These are phyloP conservation scores for Nicotiana attenuata DNA, from an alignment of 257 asterid species.

Conservation along the genomic window DNA sequence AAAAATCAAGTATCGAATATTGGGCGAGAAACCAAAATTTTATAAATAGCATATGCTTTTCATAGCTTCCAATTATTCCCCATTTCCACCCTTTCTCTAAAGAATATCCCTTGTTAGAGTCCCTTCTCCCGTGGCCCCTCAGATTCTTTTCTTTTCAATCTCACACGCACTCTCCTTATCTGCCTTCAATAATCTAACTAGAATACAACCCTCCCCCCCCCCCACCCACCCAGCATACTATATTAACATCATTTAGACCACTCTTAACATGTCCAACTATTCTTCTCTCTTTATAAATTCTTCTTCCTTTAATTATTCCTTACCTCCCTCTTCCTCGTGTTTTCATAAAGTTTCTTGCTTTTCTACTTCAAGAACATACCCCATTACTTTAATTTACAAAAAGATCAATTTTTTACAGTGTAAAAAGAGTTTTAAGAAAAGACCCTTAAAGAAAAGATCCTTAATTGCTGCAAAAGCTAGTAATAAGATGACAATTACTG, in stretches of 20 bases:
- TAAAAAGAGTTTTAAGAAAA: background rate
- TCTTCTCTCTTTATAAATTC: background rate
- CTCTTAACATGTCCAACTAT: constrained; percentile 35
- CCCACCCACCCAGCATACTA: background rate
- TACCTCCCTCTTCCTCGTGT: background rate
- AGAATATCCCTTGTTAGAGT: constrained; percentile 36
- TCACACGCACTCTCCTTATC: too few relatives aligned
- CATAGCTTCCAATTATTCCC: constrained; percentile 23
- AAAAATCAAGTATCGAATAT: too few relatives aligned
- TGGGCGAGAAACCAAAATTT: fast-evolving
- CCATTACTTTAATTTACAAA: constrained; percentile 25
- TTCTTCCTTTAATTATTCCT: constrained; percentile 12
- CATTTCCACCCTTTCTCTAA: constrained; percentile 1
- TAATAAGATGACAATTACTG: constrained; percentile 47
- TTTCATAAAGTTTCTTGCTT: constrained; percentile 21
- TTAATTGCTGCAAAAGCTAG: constrained; percentile 20
- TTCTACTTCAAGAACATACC: constrained; percentile 25
- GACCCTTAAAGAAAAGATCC: background rate
- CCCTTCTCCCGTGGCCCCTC: constrained; percentile 7
- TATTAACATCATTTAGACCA: constrained; percentile 13
- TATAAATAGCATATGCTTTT: constrained; percentile 35
- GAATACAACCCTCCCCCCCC: background rate
- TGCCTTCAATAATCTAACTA: background rate
- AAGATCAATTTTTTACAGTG: constrained; percentile 24
- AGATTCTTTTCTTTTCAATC: constrained; percentile 1